Percentiles rank a stretch among this genome's conserved stretches.
Conservation (phyloP, 352 stramenopile genomes). For the Phytophthora ramorum region DNA sequence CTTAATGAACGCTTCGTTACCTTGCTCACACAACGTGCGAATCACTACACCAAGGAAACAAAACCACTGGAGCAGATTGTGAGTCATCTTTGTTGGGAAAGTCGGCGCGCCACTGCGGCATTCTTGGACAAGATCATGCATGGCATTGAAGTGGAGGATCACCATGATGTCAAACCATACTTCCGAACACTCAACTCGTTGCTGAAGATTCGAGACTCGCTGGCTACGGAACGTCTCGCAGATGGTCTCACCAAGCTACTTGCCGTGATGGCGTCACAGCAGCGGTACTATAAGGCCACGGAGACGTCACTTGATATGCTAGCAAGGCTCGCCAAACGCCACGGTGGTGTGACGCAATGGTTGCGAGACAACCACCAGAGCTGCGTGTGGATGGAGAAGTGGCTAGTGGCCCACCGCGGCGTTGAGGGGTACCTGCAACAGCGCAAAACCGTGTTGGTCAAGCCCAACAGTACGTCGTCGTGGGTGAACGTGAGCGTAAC, state of each 20-base stretch:
- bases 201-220: conserved; percentile 79
- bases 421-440: conserved; percentile 75
- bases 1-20: conserved; percentile 81
- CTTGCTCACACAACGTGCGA: conserved; percentile 76
- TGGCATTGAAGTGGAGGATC: conserved; percentile 82
- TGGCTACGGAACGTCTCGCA: conserved; percentile 62
- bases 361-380: conserved; percentile 68
- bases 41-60: conserved; percentile 81
- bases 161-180: conserved; percentile 90
- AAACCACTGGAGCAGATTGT: conserved; percentile 84
- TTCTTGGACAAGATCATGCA: conserved; percentile 75
- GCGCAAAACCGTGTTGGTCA: conserved; percentile 79
- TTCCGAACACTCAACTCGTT: conserved; percentile 88
- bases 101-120: conserved; percentile 53
- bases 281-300: conserved; percentile 88
- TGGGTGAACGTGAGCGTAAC: conserved; percentile 76
- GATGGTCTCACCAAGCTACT: conserved; percentile 79
- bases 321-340: conserved; percentile 79
- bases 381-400: conserved; percentile 88
- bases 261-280: conserved; percentile 84
- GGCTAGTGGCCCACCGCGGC: conserved; percentile 72
- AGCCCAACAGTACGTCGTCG: conserved; percentile 84
- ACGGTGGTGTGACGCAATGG: conserved; percentile 68
- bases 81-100: conserved; percentile 83
- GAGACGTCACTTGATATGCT: conserved; percentile 90